A percentile compares a stretch with the other conserved stretches of the same genome.
phyloP scores from a whole-genome alignment of 2,329 filamentous ascomycete species.

The Exserohilum rostratum region DNA sequence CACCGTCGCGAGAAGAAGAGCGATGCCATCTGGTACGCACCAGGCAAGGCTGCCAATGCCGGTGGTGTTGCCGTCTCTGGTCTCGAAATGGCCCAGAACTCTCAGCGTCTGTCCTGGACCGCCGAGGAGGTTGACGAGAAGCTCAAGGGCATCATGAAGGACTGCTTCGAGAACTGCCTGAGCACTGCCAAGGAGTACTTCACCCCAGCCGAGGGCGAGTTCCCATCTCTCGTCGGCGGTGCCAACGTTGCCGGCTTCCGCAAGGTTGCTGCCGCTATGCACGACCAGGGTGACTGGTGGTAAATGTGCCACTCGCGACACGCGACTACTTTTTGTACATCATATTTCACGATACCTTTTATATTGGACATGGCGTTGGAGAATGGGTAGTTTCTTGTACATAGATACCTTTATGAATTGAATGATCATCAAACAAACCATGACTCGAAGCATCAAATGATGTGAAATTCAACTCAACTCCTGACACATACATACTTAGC shows the following conservation, averaged over 20 bases:
- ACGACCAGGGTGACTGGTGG: conserved; percentile 96
- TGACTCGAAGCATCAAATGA: neutral
- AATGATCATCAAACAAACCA: conserved; percentile 7
- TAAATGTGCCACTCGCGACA: conserved; percentile 27
- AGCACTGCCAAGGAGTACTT: conserved; percentile 90
- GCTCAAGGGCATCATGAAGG: conserved; percentile 94
- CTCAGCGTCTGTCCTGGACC: conserved; percentile 82
- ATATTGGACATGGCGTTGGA: conserved; percentile 26
- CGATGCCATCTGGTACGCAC: conserved; percentile 88
- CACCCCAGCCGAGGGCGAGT: conserved; percentile 75
- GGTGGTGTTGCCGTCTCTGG: conserved; percentile 97
- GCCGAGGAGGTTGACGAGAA: conserved; percentile 87
- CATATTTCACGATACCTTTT: conserved; percentile 33
- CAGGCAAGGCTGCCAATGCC: conserved; percentile 93
- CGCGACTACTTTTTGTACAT: conserved; percentile 24
- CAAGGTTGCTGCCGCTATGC: conserved; percentile 95
- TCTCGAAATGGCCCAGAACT: conserved; percentile 99
- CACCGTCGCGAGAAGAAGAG: conserved; percentile 72
- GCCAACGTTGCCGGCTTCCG: conserved; percentile 97
- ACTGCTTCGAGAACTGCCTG: conserved; percentile 87
- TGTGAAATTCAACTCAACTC: no score
- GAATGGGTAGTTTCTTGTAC: conserved; percentile 14
- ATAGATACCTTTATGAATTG: conserved; percentile 31
- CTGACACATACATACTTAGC: no score
- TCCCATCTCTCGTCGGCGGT: conserved; percentile 88